These are phyloP conservation scores for Linnemannia zychae DNA, from an alignment of 192 early-diverging fungal genomes.

Conservation along the genomic window DNA sequence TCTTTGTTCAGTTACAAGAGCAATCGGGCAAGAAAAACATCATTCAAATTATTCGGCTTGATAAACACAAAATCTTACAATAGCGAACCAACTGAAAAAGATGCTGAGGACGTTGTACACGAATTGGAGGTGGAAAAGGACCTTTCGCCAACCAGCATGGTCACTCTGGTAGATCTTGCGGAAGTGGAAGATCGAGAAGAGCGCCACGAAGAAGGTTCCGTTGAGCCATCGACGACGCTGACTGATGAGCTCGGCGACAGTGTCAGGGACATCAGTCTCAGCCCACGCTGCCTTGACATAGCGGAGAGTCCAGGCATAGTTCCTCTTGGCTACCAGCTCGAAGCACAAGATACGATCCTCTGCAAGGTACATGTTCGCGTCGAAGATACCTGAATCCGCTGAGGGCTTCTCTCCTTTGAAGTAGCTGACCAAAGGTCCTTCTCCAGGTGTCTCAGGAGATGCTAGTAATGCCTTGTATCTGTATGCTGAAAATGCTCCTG, in stretches of 20 bases:
- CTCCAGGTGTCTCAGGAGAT: conserved; percentile 64
- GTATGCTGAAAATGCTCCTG: conserved; percentile 86
- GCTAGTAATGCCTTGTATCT: conserved; percentile 74
- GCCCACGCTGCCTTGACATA: conserved; percentile 76
- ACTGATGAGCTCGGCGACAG: conserved; percentile 81
- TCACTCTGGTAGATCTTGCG: conserved; percentile 67
- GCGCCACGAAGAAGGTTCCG: conserved; percentile 83
- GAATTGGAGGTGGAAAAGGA: conserved; percentile 68
- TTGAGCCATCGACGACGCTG: conserved; percentile 88
- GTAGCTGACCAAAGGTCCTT: conserved; percentile 74
- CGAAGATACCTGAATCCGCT: conserved; percentile 61
- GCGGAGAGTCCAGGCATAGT: conserved; percentile 72
- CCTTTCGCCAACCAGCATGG: conserved; percentile 65
- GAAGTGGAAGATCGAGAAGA: conserved; percentile 75
- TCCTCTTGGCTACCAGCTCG: conserved; percentile 79
- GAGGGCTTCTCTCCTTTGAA: conserved; percentile 75
- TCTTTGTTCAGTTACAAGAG: background rate
- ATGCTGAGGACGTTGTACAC: conserved; percentile 80
- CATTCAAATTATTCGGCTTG: conserved; percentile 34
- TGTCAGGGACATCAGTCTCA: conserved; percentile 82
- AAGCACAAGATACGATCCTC: conserved; percentile 91
- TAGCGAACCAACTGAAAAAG: conserved; percentile 81
- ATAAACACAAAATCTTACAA: conserved; percentile 65
- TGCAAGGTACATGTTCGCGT: conserved; percentile 73
- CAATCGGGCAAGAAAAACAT: background rate